Evolutionary conservation across 257 asterid species (phyloP).

Genomic region (Solanum gandarillasii): DNA sequence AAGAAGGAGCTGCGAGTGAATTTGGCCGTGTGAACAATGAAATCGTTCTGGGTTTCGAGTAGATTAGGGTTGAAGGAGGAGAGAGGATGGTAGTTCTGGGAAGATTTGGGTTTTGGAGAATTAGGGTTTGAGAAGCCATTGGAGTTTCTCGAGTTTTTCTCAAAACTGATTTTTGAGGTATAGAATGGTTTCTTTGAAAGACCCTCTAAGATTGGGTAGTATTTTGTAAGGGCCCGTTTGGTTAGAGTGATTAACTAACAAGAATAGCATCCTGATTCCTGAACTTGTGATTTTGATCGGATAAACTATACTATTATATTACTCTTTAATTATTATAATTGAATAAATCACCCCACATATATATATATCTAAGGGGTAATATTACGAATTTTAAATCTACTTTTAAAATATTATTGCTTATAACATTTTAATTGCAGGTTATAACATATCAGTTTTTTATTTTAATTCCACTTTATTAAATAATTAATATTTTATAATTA

Average conservation of each 20-base stretch:
- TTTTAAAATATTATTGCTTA: too few relatives aligned
- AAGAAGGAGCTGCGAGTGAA: conserved; percentile 2
- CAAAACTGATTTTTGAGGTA: conserved; percentile 9
- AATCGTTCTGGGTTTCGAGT: conserved; percentile 7
- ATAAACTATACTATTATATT: too few relatives aligned
- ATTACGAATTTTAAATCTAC: too few relatives aligned
- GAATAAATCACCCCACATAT: too few relatives aligned
- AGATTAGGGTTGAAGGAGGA: not conserved
- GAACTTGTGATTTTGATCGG: not conserved
- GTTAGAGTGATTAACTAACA: not conserved
- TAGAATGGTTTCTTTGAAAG: not conserved
- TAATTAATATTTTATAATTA: too few relatives aligned
- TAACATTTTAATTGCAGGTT: too few relatives aligned
- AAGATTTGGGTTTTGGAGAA: conserved; percentile 10
- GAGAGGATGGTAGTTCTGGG: not conserved
- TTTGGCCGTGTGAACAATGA: conserved; percentile 5
- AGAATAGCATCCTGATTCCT: not conserved
- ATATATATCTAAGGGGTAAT: too few relatives aligned
- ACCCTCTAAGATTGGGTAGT: not conserved
- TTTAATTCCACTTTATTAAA: too few relatives aligned
- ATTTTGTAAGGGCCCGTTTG: not conserved
- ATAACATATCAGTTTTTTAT: too few relatives aligned
- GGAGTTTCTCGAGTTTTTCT: conserved; percentile 7
- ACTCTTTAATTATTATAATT: too few relatives aligned
- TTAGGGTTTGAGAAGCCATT: conserved; percentile 41